Percentiles rank a stretch among this genome's conserved stretches.
phyloP scores from a whole-genome alignment of 1,284 basidiomycete genomes.

The Amylostereum areolatum region DNA sequence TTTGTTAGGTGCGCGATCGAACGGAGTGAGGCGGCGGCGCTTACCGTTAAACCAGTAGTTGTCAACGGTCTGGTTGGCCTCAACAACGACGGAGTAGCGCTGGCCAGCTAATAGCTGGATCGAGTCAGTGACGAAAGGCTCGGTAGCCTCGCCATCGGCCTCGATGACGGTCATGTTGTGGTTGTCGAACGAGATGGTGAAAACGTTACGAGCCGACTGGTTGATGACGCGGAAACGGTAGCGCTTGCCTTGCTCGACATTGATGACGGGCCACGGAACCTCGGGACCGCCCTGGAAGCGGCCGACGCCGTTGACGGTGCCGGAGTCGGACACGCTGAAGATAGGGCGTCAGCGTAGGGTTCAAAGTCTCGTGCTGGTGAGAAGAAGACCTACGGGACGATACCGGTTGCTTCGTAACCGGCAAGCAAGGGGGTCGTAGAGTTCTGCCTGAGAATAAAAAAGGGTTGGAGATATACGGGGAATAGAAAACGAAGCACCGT shows the following conservation, averaged over 20 bases:
- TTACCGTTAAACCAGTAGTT: slow-evolving; percentile 1
- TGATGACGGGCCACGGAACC: slow-evolving; percentile 25
- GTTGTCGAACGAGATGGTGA: slow-evolving; percentile 37
- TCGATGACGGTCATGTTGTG: slow-evolving; percentile 41
- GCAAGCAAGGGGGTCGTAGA: neutral
- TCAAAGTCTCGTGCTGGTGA: too few relatives aligned
- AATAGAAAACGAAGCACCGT: too few relatives aligned
- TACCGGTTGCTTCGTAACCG: neutral
- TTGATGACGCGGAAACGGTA: neutral
- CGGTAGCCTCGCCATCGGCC: slow-evolving; percentile 39
- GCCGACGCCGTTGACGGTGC: neutral
- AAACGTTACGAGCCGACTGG: slow-evolving; percentile 13
- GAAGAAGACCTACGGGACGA: neutral
- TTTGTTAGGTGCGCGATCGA: too few relatives aligned
- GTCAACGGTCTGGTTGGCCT: slow-evolving; percentile 23
- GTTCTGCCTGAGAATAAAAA: too few relatives aligned
- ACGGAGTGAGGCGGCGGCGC: too few relatives aligned
- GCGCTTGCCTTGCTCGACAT: slow-evolving; percentile 42
- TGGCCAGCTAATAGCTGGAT: slow-evolving; percentile 44
- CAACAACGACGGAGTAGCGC: slow-evolving; percentile 45
- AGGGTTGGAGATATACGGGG: too few relatives aligned
- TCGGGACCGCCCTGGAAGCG: slow-evolving; percentile 26
- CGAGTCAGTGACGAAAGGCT: slow-evolving; percentile 35
- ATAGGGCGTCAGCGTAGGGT: too few relatives aligned
- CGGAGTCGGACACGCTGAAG: neutral